phyloP scores from a whole-genome alignment of 306 rosid species.

The Pachyrhizus erosus region DNA sequence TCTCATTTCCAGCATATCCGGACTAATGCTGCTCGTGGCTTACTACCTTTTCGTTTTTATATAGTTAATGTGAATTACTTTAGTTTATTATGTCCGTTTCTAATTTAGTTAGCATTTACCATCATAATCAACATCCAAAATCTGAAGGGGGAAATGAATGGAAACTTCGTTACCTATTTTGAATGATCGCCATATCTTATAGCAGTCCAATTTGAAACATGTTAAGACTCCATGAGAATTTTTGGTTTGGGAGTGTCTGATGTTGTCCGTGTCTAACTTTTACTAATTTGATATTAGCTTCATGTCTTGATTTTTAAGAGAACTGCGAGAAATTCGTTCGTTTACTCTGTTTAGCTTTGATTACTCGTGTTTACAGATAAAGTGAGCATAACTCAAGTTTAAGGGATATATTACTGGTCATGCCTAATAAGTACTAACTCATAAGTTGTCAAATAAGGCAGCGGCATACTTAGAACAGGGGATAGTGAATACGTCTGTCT shows the following conservation, averaged over 20 bases:
- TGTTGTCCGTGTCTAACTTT: neutral
- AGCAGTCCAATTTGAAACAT: neutral
- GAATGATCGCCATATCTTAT: neutral
- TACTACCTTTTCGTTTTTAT: neutral
- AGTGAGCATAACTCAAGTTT: neutral
- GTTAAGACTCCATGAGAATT: neutral
- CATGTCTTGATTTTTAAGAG: neutral
- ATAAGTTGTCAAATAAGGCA: neutral
- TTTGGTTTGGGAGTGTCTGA: neutral
- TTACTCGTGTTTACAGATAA: slow-evolving; percentile 1
- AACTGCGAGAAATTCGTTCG: neutral
- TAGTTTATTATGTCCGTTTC: neutral
- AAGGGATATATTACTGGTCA: neutral
- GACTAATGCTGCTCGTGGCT: no score
- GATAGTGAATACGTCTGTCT: neutral
- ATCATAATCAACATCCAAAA: neutral
- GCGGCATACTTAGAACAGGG: neutral
- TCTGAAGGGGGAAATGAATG: neutral
- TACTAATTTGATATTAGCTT: slow-evolving; percentile 23
- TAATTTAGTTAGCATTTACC: neutral
- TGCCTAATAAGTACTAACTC: neutral
- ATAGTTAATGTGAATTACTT: neutral
- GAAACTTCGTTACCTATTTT: neutral
- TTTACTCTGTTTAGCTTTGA: slow-evolving; percentile 2
- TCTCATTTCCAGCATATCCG: neutral